Evolutionary conservation across 2,329 filamentous ascomycete genomes (phyloP), one percentile per base, ranked within the genome.

Genomic region (Neofusicoccum sp.): DNA sequence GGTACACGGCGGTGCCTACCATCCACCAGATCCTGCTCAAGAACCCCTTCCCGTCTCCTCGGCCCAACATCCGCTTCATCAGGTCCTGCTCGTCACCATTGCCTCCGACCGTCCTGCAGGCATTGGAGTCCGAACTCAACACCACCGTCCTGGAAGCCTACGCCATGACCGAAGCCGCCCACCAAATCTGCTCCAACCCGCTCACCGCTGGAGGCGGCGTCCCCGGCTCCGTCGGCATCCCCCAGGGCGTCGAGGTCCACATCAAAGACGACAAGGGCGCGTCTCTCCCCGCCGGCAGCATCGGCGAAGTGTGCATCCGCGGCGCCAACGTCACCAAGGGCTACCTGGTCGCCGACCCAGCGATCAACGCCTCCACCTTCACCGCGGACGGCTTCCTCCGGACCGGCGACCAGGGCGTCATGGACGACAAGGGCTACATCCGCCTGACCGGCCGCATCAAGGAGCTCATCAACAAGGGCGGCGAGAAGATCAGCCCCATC

Each of bases 1-100:
- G 90, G 90, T 93, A 92, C 76, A 91, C 89, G 0, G 90, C 90
- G 1, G 89, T 91, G 28, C 90, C 90, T 2, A 92, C 89, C 1
- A 92, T 93, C 71, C 90, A 93, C 74, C 89, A 92, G 69, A 91
- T 93, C 67, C 81, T 93, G 1, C 84, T 93, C 62, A 89, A 88
- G 76, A 85, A 83, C 65, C 84, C 87, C 3, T 71, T 83, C 3
- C 89, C 89, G 4, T 80, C 71, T 51, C 86, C 86, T 2, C 78
- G 86, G 49, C 89, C 88, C 7, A 71, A 79, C n/a, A 91, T 93
- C 70, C 84, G 89, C 66, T 92, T 93, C 76, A 90, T 93, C 70
- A 84, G 89, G 66, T 91, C 89, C 12, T 92, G 89, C 77, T 91
- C 89, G 12, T 90, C 88, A 12, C 89, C 89, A 0, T 79, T 93